Conservation (phyloP, 352 stramenopile genomes). For the Phytophthora brassicae region DNA sequence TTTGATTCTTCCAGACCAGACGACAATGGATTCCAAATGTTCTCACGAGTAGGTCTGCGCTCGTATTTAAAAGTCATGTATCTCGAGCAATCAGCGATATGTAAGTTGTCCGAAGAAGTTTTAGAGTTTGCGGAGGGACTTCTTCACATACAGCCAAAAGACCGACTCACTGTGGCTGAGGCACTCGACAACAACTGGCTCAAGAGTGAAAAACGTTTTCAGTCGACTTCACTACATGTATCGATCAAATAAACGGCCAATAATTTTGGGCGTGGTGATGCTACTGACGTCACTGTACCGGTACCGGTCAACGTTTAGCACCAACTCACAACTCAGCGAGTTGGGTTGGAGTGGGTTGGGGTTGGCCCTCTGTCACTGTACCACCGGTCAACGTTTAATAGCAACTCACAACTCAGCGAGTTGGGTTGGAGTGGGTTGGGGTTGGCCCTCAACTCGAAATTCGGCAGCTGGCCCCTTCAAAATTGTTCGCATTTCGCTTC, state of each 20-base stretch:
- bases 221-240: slow-evolving; percentile 8
- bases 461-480: too few species aligned
- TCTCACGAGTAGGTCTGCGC: slow-evolving; percentile 43
- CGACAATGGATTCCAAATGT: slow-evolving; percentile 63
- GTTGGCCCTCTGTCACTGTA: too few species aligned
- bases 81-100: slow-evolving; percentile 61
- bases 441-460: too few species aligned
- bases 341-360: too few species aligned
- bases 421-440: too few species aligned
- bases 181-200: slow-evolving; percentile 74
- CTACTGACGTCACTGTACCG: slow-evolving; percentile 4
- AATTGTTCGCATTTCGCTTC: too few species aligned
- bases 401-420: too few species aligned
- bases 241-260: too few species aligned
- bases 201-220: slow-evolving; percentile 22
- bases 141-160: slow-evolving; percentile 78
- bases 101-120: slow-evolving; percentile 54
- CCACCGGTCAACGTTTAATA: too few species aligned
- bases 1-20: slow-evolving; percentile 45
- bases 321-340: too few species aligned
- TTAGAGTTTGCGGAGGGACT: slow-evolving; percentile 84
- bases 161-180: slow-evolving; percentile 68
- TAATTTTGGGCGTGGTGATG: slow-evolving; percentile 12
- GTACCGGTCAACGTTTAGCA: too few species aligned
- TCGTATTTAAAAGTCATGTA: slow-evolving; percentile 66